Evolutionary conservation across 495 filamentous ascomycete genomes (phyloP).

Genomic region (Penicillium mononematosum): DNA sequence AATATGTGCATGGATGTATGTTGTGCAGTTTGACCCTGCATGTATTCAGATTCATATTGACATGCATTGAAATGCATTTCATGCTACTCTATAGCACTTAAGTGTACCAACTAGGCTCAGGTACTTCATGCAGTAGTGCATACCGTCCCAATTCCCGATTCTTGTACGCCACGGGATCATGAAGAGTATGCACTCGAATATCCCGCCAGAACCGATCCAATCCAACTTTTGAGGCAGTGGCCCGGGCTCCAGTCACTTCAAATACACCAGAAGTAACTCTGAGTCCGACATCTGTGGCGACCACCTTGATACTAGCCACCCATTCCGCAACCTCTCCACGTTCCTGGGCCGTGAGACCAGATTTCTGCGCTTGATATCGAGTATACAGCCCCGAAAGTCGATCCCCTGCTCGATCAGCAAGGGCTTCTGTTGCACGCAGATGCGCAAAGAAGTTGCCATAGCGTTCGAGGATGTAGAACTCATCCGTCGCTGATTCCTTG

Average conservation of each 20-base stretch:
- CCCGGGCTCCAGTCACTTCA: conserved; percentile 56
- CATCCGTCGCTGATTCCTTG: conserved; percentile 53
- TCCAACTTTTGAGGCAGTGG: conserved; percentile 52
- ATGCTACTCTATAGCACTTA: conserved; percentile 15
- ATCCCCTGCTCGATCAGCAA: conserved; percentile 52
- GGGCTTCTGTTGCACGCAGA: conserved; percentile 54
- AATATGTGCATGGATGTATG: not conserved
- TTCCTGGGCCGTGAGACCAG: conserved; percentile 41
- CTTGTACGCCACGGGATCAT: conserved; percentile 65
- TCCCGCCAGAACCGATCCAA: conserved; percentile 63
- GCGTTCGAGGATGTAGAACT: conserved; percentile 59
- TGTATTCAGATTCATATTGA: not conserved
- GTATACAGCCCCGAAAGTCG: conserved; percentile 44
- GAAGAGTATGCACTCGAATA: conserved; percentile 58
- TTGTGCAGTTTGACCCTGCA: not conserved
- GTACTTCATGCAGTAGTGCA: conserved; percentile 50
- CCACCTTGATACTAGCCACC: conserved; percentile 59
- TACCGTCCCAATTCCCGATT: conserved; percentile 56
- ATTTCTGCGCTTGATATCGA: conserved; percentile 32
- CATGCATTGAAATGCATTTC: not conserved
- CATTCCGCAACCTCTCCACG: conserved; percentile 59
- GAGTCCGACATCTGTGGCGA: conserved; percentile 56
- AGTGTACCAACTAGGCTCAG: conserved; percentile 61
- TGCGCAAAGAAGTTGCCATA: conserved; percentile 62
- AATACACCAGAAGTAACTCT: conserved; percentile 57